Percentiles rank a stretch among this genome's conserved stretches.
Conservation (phyloP, 2,329 filamentous ascomycete species). For the Colletotrichum tanaceti region DNA sequence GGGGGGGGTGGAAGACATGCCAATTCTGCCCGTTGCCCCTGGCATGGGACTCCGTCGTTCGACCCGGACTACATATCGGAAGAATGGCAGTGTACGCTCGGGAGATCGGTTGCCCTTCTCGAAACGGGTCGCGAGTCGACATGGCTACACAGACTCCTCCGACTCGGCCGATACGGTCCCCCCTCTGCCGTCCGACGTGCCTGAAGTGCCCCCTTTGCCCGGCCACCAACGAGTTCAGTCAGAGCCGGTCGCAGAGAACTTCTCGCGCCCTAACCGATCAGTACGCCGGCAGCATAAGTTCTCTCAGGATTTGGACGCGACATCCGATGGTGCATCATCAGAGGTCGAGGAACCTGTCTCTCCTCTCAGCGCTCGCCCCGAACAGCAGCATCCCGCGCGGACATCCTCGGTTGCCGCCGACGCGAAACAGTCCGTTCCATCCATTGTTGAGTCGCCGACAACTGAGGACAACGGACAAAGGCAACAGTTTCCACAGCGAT, state of each 20-base stretch:
- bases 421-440: conserved; percentile 58
- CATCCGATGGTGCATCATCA: conserved; percentile 55
- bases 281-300: conserved; percentile 62
- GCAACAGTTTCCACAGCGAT: conserved; percentile 61
- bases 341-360: conserved; percentile 44
- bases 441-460: conserved; percentile 74
- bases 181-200: conserved; percentile 56
- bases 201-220: conserved; percentile 54
- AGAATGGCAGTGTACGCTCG: conserved; percentile 83
- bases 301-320: conserved; percentile 61
- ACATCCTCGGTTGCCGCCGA: conserved; percentile 48
- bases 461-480: conserved; percentile 52
- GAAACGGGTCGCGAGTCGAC: conserved; percentile 73
- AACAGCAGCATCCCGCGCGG: conserved; percentile 51
- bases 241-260: conserved; percentile 73
- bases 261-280: conserved; percentile 67
- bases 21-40: conserved; percentile 82
- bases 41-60: conserved; percentile 87
- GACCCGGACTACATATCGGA: conserved; percentile 90
- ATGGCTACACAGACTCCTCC: conserved; percentile 61
- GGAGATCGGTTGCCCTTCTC: conserved; percentile 81
- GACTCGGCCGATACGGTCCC: conserved; percentile 52
- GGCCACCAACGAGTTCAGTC: conserved; percentile 74
- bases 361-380: conserved; percentile 42
- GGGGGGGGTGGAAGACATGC: conserved; percentile 75